These are phyloP conservation scores for Penicillium chermesinum DNA, from an alignment of 495 filamentous ascomycete species.

Conservation along the genomic window DNA sequence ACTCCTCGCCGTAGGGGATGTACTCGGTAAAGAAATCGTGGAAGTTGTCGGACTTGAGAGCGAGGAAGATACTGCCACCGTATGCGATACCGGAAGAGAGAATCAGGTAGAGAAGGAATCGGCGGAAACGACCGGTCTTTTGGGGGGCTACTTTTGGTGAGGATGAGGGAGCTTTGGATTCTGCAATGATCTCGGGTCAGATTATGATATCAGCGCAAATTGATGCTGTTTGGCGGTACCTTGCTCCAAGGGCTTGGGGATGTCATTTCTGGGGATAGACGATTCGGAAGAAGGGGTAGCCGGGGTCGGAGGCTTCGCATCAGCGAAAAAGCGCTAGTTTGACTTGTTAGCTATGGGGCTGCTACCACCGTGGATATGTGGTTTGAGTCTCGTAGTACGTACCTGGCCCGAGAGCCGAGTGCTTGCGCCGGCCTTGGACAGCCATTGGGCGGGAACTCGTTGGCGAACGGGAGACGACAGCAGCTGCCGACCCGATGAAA, in stretches of 20 bases:
- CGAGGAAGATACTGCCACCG: constrained; percentile 84
- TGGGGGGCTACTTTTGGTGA: constrained; percentile 48
- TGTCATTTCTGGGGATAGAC: constrained; percentile 55
- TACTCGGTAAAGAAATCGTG: constrained; percentile 99
- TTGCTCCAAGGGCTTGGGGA: constrained; percentile 52
- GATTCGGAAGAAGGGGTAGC: constrained; percentile 45
- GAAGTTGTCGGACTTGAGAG: constrained; percentile 91
- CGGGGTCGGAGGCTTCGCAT: constrained; percentile 38
- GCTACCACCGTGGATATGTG: constrained; percentile 5
- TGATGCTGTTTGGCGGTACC: constrained; percentile 31
- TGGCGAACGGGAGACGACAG: constrained; percentile 40
- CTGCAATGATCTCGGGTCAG: constrained; percentile 19
- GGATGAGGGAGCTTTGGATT: constrained; percentile 20
- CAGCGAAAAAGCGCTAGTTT: constrained; percentile 41
- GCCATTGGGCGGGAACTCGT: constrained; percentile 43
- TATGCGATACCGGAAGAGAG: constrained; percentile 72
- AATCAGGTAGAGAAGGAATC: constrained; percentile 66
- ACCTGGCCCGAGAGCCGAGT: constrained; percentile 43
- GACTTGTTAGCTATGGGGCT: constrained; percentile 7
- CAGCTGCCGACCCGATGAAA: constrained; percentile 42
- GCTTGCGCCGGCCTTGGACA: constrained; percentile 39
- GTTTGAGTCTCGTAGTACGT: constrained; percentile 19
- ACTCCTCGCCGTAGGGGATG: constrained; percentile 88
- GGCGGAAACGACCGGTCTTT: constrained; percentile 71
- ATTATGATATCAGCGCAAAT: constrained; percentile 3